Conservation (phyloP, 225 moss, liverwort and hornwort genomes). For the Takakia lepidozioides region DNA sequence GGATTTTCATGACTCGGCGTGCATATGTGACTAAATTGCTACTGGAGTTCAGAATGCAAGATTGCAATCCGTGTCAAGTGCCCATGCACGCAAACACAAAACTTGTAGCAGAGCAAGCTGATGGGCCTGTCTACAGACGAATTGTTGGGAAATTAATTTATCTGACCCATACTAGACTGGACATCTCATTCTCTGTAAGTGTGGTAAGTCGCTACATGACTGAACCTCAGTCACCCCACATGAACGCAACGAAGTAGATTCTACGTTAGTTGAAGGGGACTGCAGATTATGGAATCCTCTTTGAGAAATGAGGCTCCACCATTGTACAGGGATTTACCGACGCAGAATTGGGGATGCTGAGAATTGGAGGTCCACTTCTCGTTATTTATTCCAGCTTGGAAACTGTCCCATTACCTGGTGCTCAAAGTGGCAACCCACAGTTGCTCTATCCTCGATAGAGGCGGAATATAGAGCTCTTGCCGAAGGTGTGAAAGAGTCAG, state of each 20-base stretch:
- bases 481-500: not conserved
- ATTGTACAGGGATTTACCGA: too few species aligned
- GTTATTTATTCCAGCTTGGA: not conserved
- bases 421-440: not conserved
- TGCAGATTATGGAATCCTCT: not conserved
- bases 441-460: not conserved
- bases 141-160: constrained; percentile 1
- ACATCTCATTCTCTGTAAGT: not conserved
- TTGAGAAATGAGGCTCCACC: too few species aligned
- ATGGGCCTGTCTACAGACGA: not conserved
- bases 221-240: not conserved
- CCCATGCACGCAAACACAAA: too few species aligned
- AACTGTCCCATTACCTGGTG: not conserved
- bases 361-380: not conserved
- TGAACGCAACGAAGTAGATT: not conserved
- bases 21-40: too few species aligned
- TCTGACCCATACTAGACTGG: not conserved
- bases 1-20: not conserved
- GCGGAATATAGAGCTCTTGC: not conserved
- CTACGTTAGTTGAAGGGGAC: not conserved
- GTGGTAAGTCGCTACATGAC: not conserved
- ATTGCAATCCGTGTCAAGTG: too few species aligned
- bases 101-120: not conserved
- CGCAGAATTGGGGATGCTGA: not conserved
- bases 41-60: too few species aligned